Evolutionary conservation across 148 eudicot genomes (phyloP), one percentile per base, ranked within the genome.

Genomic region (Oxyria digyna): DNA sequence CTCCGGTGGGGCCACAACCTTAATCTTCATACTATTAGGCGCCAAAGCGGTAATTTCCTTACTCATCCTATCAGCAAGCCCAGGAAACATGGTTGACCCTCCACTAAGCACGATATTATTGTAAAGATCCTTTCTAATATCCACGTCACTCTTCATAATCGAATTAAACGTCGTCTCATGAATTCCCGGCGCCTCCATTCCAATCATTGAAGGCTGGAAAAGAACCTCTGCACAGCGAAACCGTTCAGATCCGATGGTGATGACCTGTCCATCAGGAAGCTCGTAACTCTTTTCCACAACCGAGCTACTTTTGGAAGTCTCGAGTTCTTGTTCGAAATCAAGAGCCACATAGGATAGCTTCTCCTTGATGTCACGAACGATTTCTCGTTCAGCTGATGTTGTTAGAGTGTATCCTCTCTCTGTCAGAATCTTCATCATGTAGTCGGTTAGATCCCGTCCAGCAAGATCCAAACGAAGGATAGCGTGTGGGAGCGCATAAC

Each of bases 61-160:
- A 27, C 69, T 66, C 69, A 66, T 66, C 26, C 69, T 26, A 38
- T 66, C 69, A 38, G 45, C 43, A 20, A 66, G 42, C 5, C 69
- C 69, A 38, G 69, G 42, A 29, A 66, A 66, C 69, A 66, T 66
- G 69, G 69, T 66, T 3, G 69, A 35, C 0, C 69, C 69, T 15
- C 69, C 69, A 8, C 69, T 66, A 7, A 66, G 23, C 69, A 66
- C 69, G 3, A 66, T 66, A 3, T 66, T 66, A 11, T 23, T 41
- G 29, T 66, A 66, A 0, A 66, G 23, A 18, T 66, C 69, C 69
- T 66, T 66, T 41, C 69, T 37, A 8, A 66, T 37, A 66, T 66
- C 69, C 46, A 66, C 69, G n/a, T 66, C 69, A 38, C 69, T 35
- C 69, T 66, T 66, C 69, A 66, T 66, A 27, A 66, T 66, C 18